Evolutionary conservation across 23 red algal species (phyloP), one percentile per base, ranked within the genome.

Genomic region (Gracilaria gracilis): DNA sequence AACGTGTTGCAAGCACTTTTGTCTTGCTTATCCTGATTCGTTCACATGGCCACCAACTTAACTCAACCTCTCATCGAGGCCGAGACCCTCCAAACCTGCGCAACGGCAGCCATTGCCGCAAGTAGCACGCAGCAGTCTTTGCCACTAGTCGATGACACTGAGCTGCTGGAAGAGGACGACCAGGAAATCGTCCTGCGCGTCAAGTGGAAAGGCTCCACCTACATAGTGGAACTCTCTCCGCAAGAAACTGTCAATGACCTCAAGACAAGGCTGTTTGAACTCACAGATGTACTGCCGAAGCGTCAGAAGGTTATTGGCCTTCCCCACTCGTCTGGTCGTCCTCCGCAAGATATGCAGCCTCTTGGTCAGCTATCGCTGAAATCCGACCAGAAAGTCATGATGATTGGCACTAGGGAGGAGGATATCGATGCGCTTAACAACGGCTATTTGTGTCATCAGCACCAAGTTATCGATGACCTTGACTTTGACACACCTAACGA

Each of bases 231-330:
- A 40, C 59, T 95, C 27, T 46, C 84, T 13, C 66, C 48, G 6
- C 46, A 88, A 44, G 46, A 83, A 33, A 93, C 95, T 9, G 35
- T 97, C 27, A 33, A 39, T 48, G 82, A 87, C 28, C 88, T 97
- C 17, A 93, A 93, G 75, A 27, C 38, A 47, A 23, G 64, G 13
- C 69, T 97, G 46, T 97, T 79, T 66, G 50, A 93, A 49, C 76
- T 93, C 38, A 97, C 95, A 29, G 87, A 82, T 15, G 95, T 97
- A 23, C 61, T 83, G 27, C 95, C 95, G n/a, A 90, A 90, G 61
- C 81, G 95, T 39, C 95, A 97, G 74, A 97, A 93, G 66, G 80
- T 97, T n/a, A 50, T 97, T 33, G 89, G 89, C 59, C 49, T 93
- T 40, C 71, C 95, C 15, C 35, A 35, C 19, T 57, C 81, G 40